A percentile compares a stretch with the other conserved stretches of the same genome.
Conservation (phyloP, 1,284 basidiomycete species). For the Leccinum angustisporum region DNA sequence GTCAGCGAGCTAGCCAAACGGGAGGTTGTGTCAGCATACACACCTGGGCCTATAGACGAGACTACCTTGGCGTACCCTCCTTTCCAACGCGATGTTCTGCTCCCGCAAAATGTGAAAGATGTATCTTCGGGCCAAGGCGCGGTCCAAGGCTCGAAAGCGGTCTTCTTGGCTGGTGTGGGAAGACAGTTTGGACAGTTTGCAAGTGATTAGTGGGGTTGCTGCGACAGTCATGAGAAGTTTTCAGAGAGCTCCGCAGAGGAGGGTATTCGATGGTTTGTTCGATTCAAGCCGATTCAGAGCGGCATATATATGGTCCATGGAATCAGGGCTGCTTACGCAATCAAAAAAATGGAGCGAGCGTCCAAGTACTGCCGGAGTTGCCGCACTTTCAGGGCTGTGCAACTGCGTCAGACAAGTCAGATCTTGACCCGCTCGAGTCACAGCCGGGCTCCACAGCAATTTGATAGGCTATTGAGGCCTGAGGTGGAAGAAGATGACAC, state of each 20-base stretch:
- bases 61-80: constrained; percentile 27
- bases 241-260: not conserved
- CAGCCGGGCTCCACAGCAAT: no score
- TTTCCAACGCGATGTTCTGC: constrained; percentile 25
- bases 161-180: constrained; percentile 26
- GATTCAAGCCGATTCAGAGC: not conserved
- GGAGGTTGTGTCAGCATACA: constrained; percentile 14
- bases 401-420: not conserved
- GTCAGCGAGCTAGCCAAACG: constrained; percentile 13
- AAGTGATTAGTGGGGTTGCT: constrained; percentile 17
- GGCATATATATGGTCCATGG: not conserved
- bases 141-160: constrained; percentile 34
- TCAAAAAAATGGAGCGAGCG: not conserved
- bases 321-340: not conserved
- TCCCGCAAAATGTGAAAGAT: constrained; percentile 27
- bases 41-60: constrained; percentile 37
- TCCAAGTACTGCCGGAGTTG: no score
- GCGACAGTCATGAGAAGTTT: constrained; percentile 25
- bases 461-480: no score
- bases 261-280: not conserved
- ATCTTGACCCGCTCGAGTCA: not conserved
- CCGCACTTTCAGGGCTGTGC: no score
- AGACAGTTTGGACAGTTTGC: constrained; percentile 26
- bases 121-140: constrained; percentile 35
- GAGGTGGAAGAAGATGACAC: not conserved